A percentile compares a stretch with the other conserved stretches of the same genome.
These are phyloP conservation scores for Emmonsia crescens DNA, from an alignment of 2,329 filamentous ascomycete genomes.

Conservation along the genomic window DNA sequence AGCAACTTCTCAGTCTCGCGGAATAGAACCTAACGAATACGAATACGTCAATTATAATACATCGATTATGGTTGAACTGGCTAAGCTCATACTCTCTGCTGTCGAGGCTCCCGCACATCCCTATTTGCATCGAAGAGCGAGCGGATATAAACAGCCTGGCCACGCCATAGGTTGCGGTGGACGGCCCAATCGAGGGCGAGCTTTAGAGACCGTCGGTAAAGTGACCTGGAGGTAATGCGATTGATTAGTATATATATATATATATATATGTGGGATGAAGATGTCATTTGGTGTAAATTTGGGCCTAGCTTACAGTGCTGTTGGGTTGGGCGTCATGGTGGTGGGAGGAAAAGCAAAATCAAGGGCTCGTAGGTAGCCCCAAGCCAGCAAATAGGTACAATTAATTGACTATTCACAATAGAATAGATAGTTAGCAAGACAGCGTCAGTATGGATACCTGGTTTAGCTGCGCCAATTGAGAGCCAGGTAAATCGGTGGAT, in stretches of 20 bases:
- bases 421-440: not conserved
- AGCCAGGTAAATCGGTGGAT: not conserved
- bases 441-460: not conserved
- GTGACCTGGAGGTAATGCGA: conserved; percentile 37
- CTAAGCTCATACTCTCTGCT: conserved; percentile 58
- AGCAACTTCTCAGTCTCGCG: conserved; percentile 80
- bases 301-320: conserved; percentile 26
- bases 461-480: not conserved
- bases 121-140: conserved; percentile 91
- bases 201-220: conserved; percentile 90
- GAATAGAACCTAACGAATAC: conserved; percentile 57
- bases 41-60: not conserved
- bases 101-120: conserved; percentile 69
- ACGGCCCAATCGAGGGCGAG: conserved; percentile 92
- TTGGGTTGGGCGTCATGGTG: conserved; percentile 16
- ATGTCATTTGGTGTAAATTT: not conserved
- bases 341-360: not conserved
- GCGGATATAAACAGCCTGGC: conserved; percentile 91
- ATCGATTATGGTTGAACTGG: not conserved
- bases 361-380: not conserved
- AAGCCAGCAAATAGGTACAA: not conserved
- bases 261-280: not conserved
- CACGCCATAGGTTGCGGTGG: conserved; percentile 84
- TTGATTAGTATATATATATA: not conserved
- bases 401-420: not conserved